Evolutionary conservation across 2,329 filamentous ascomycete species (phyloP).

Genomic region (Aspergillus clavatus): DNA sequence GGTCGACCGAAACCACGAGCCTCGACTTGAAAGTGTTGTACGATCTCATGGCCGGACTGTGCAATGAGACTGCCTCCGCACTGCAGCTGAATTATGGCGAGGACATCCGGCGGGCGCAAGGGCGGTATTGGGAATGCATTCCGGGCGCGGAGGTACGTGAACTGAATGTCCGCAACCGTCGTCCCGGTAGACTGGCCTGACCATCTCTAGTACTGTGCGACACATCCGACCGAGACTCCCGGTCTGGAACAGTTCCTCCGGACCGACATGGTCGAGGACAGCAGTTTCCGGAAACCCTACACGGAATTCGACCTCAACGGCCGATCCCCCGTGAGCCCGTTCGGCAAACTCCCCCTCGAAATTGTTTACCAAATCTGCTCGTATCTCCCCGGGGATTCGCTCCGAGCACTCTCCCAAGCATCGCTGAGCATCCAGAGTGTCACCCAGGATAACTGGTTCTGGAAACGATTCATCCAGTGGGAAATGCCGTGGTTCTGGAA

Average conservation of each 20-base stretch:
- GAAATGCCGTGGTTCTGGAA: slow-evolving; percentile 22
- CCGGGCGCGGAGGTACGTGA: slow-evolving; percentile 16
- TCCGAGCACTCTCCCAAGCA: slow-evolving; percentile 14
- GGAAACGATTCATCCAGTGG: slow-evolving; percentile 14
- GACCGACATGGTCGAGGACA: slow-evolving; percentile 5
- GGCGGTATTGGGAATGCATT: slow-evolving; percentile 21
- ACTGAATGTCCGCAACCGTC: neutral
- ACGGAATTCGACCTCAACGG: slow-evolving; percentile 4
- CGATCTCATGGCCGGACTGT: slow-evolving; percentile 11
- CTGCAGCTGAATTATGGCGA: slow-evolving; percentile 16
- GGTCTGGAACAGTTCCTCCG: slow-evolving; percentile 6
- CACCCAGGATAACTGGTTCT: slow-evolving; percentile 18
- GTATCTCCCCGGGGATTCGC: slow-evolving; percentile 13
- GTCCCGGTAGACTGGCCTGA: neutral
- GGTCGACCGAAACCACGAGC: slow-evolving; percentile 8
- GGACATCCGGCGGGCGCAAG: slow-evolving; percentile 15
- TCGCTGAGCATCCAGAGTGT: slow-evolving; percentile 15
- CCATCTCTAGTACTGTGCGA: slow-evolving; percentile 14
- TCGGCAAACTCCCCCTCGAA: slow-evolving; percentile 15
- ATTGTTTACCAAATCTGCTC: slow-evolving; percentile 17
- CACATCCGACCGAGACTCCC: slow-evolving; percentile 13
- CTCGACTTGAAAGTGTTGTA: slow-evolving; percentile 16
- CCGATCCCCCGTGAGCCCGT: slow-evolving; percentile 13
- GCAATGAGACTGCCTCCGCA: slow-evolving; percentile 12
- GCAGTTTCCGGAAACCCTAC: slow-evolving; percentile 5